A percentile compares a stretch with the other conserved stretches of the same genome.
Conservation (phyloP, 192 early-diverging fungal species). For the Coemansia sp. region DNA sequence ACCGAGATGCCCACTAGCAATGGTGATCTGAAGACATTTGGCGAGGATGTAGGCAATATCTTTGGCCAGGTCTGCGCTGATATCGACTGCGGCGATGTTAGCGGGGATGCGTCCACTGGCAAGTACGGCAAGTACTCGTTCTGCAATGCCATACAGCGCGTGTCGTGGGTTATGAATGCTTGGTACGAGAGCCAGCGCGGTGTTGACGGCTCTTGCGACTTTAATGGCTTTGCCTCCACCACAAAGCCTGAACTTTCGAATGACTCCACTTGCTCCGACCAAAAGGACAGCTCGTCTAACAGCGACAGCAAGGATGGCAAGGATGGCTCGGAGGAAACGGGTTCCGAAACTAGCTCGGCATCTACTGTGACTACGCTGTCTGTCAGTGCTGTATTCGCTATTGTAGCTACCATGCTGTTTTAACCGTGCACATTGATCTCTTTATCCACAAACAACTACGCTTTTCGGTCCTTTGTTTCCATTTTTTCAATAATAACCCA, state of each 20-base stretch:
- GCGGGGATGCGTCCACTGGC: constrained; percentile 39
- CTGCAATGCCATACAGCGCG: constrained; percentile 36
- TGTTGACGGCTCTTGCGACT: constrained; percentile 49
- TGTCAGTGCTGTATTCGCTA: neutral
- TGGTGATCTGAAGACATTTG: constrained; percentile 12
- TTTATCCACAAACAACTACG: neutral
- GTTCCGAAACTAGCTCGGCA: neutral
- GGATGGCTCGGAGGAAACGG: neutral
- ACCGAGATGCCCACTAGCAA: constrained; percentile 23
- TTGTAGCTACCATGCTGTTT: neutral
- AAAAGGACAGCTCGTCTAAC: constrained; percentile 16
- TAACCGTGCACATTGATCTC: neutral
- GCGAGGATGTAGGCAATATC: constrained; percentile 36
- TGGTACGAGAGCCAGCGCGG: constrained; percentile 44
- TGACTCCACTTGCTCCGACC: constrained; percentile 46
- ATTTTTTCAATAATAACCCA: neutral
- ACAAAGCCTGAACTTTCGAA: constrained; percentile 15
- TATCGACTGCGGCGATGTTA: constrained; percentile 40
- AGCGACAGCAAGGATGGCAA: neutral
- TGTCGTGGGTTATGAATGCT: constrained; percentile 44
- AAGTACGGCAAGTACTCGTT: constrained; percentile 46
- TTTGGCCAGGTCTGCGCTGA: constrained; percentile 42
- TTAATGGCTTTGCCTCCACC: constrained; percentile 46
- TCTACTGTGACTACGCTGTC: neutral
- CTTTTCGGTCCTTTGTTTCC: neutral